Percentiles rank a stretch among this genome's conserved stretches.
phyloP scores from a whole-genome alignment of 1,139 yeast genomes.

The Yamadazyma siamensis region DNA sequence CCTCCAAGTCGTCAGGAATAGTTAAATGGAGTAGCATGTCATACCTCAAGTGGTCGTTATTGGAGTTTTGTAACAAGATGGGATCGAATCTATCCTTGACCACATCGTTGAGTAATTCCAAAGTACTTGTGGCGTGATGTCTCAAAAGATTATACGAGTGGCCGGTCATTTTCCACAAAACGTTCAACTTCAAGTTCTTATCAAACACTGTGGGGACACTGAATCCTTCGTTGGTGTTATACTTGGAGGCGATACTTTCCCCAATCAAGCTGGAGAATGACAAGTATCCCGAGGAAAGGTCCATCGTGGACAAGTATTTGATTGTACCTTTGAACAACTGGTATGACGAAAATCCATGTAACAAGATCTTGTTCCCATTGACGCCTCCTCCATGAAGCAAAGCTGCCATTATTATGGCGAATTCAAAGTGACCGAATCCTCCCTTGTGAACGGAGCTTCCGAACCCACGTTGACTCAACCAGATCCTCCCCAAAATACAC shows the following conservation, averaged over 20 bases:
- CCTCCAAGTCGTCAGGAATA: conserved; percentile 34
- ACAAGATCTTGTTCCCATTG: conserved; percentile 67
- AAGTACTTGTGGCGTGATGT: conserved; percentile 66
- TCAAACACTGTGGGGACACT: conserved; percentile 75
- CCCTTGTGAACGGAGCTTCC: conserved; percentile 59
- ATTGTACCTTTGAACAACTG: conserved; percentile 89
- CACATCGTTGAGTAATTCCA: conserved; percentile 68
- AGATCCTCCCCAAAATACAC: conserved; percentile 77
- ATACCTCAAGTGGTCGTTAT: conserved; percentile 55
- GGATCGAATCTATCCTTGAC: conserved; percentile 81
- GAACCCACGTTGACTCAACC: conserved; percentile 88
- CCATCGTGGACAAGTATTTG: conserved; percentile 76
- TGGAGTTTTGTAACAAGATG: conserved; percentile 69
- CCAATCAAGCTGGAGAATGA: conserved; percentile 62
- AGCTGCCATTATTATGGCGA: conserved; percentile 76
- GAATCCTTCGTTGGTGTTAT: conserved; percentile 55
- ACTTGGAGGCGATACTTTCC: conserved; percentile 45
- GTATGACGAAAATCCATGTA: conserved; percentile 87
- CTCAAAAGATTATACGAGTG: conserved; percentile 63
- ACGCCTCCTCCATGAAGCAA: conserved; percentile 82
- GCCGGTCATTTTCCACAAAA: conserved; percentile 77
- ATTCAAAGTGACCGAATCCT: conserved; percentile 93
- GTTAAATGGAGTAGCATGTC: conserved; percentile 60
- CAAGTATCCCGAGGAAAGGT: conserved; percentile 61
- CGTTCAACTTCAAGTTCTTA: conserved; percentile 68